Conservation (phyloP, 352 stramenopile species). For the Pythium scleroteichum region DNA sequence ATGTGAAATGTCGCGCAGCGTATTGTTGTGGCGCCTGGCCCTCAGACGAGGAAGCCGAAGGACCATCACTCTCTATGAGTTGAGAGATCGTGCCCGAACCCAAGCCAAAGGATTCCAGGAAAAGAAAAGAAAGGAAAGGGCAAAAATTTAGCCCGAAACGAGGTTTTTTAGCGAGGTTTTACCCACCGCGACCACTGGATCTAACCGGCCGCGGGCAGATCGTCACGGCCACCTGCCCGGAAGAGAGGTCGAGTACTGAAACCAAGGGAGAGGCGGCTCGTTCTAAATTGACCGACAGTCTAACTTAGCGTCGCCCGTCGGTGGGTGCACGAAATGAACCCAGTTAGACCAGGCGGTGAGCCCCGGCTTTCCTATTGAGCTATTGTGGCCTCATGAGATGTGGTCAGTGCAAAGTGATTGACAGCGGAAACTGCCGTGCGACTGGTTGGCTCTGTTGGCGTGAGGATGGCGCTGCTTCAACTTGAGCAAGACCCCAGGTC, state of each 20-base stretch:
- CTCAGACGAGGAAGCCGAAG: not conserved
- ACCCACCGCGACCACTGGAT: constrained; percentile 2
- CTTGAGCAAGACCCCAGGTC: not conserved
- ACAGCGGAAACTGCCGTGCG: too few species aligned
- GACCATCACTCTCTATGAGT: constrained; percentile 21
- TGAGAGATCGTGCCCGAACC: constrained; percentile 7
- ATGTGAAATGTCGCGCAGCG: not conserved
- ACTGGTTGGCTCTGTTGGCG: too few species aligned
- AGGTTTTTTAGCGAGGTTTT: constrained; percentile 13
- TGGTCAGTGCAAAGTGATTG: too few species aligned
- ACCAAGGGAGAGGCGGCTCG: not conserved
- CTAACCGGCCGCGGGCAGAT: not conserved
- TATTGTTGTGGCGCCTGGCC: not conserved
- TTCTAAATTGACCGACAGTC: too few species aligned
- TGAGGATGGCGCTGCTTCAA: too few species aligned
- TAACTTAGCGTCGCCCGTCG: too few species aligned
- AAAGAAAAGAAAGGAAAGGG: not conserved
- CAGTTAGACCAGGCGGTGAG: too few species aligned
- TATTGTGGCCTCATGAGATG: too few species aligned
- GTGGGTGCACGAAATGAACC: too few species aligned
- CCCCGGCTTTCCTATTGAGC: too few species aligned
- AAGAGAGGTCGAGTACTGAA: not conserved
- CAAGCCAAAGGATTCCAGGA: not conserved
- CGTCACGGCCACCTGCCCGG: not conserved
- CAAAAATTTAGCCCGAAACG: not conserved